A percentile compares a stretch with the other conserved stretches of the same genome.
phyloP scores from a whole-genome alignment of 805 yeast genomes.

The Ogataea trehaloabstinens region DNA sequence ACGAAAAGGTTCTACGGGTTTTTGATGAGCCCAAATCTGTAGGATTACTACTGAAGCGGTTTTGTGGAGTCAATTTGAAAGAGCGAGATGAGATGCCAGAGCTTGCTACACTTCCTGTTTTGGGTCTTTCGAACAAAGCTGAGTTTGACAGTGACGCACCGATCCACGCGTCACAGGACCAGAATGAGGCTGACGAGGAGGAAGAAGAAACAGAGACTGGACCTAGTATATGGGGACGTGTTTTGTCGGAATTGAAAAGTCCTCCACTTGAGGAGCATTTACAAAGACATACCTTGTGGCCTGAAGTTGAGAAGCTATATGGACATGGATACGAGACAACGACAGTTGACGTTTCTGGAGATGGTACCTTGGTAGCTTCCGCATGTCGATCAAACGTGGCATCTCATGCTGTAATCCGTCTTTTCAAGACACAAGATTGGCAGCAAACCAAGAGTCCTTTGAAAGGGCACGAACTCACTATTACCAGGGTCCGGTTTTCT shows the following conservation, averaged over 20 bases:
- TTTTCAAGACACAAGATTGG: conserved; percentile 57
- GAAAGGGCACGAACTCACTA: conserved; percentile 76
- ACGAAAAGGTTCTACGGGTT: conserved; percentile 86
- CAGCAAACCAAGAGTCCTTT: conserved; percentile 65
- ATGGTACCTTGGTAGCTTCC: conserved; percentile 66
- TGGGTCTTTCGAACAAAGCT: conserved; percentile 92
- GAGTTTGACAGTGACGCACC: conserved; percentile 32
- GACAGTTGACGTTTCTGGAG: conserved; percentile 69
- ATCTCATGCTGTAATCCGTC: conserved; percentile 80
- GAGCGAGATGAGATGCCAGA: conserved; percentile 55
- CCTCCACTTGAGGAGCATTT: conserved; percentile 91
- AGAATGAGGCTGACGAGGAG: conserved; percentile 42
- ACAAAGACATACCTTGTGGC: conserved; percentile 91
- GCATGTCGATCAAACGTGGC: conserved; percentile 88
- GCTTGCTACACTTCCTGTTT: conserved; percentile 86
- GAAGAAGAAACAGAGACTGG: conserved; percentile 28
- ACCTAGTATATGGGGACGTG: conserved; percentile 42
- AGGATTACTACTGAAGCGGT: conserved; percentile 53
- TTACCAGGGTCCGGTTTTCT: conserved; percentile 79
- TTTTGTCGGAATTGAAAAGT: conserved; percentile 41
- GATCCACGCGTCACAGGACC: conserved; percentile 38
- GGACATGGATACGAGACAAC: conserved; percentile 97
- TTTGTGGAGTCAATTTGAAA: conserved; percentile 44
- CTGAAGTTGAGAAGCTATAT: conserved; percentile 89
- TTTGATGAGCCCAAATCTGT: conserved; percentile 87